phyloP scores from a whole-genome alignment of 495 filamentous ascomycete genomes.

The Aspergillus carlsbadensis region DNA sequence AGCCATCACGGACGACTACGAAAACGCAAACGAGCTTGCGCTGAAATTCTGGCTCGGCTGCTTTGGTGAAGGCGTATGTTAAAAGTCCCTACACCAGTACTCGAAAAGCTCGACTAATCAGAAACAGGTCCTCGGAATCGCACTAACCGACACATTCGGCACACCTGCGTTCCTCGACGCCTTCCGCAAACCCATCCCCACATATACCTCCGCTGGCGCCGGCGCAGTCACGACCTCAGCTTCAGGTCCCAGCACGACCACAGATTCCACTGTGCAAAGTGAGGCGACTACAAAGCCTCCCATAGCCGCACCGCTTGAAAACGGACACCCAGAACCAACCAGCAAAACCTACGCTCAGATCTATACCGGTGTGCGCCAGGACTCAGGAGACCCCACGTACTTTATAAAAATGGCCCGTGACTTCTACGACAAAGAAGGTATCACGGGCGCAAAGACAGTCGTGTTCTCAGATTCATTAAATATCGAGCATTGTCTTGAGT shows the following conservation, averaged over 20 bases:
- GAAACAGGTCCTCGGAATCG: conserved; percentile 74
- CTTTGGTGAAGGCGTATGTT: conserved; percentile 76
- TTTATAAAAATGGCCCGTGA: conserved; percentile 81
- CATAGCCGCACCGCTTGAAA: conserved; percentile 26
- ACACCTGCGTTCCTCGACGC: conserved; percentile 85
- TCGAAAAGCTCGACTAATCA: not conserved
- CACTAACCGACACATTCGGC: conserved; percentile 96
- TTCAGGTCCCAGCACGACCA: conserved; percentile 32
- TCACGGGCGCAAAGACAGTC: conserved; percentile 81
- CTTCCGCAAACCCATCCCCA: conserved; percentile 66
- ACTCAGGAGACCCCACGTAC: conserved; percentile 83
- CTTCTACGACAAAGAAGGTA: conserved; percentile 78
- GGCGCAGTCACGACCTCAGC: conserved; percentile 29
- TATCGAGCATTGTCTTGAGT: conserved; percentile 86
- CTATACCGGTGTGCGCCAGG: conserved; percentile 87
- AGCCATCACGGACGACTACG: conserved; percentile 84
- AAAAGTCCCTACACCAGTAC: not conserved
- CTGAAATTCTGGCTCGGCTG: conserved; percentile 85
- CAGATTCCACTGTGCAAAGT: conserved; percentile 22
- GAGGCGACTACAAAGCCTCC: conserved; percentile 29
- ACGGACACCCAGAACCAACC: conserved; percentile 4
- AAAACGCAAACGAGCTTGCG: conserved; percentile 75
- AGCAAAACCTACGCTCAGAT: conserved; percentile 73
- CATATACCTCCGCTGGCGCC: conserved; percentile 31
- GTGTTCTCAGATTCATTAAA: conserved; percentile 98